These are phyloP conservation scores for Protomyces gravidus DNA, from an alignment of 1,139 yeast species.

Conservation along the genomic window DNA sequence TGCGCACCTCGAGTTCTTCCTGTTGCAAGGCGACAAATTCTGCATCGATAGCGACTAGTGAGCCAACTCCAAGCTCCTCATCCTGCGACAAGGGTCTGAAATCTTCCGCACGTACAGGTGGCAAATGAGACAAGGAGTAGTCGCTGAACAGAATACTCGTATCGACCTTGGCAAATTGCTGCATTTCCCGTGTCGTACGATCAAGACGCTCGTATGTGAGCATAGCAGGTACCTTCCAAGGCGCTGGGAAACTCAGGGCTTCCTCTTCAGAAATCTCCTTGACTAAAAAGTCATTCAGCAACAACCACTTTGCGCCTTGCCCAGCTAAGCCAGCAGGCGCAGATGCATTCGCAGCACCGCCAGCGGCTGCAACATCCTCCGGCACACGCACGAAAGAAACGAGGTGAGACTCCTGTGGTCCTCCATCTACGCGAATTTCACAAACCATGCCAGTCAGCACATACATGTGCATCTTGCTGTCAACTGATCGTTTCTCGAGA, in stretches of 20 bases:
- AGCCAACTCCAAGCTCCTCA: slow-evolving; percentile 48
- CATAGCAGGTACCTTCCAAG: slow-evolving; percentile 83
- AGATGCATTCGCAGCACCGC: slow-evolving; percentile 32
- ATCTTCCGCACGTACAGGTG: neutral
- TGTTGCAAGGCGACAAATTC: slow-evolving; percentile 84
- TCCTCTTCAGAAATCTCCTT: slow-evolving; percentile 65
- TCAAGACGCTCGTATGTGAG: slow-evolving; percentile 50
- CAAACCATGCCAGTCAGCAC: slow-evolving; percentile 42
- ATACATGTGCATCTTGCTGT: slow-evolving; percentile 33
- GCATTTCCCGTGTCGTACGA: neutral
- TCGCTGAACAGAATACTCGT: slow-evolving; percentile 50
- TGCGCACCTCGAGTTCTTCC: slow-evolving; percentile 72
- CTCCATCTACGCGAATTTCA: slow-evolving; percentile 39
- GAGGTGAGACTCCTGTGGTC: slow-evolving; percentile 39
- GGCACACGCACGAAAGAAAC: slow-evolving; percentile 46
- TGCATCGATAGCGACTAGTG: slow-evolving; percentile 89
- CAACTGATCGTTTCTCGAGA: slow-evolving; percentile 26
- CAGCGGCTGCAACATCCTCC: slow-evolving; percentile 35
- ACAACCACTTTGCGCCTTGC: slow-evolving; percentile 54
- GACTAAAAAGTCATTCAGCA: slow-evolving; percentile 92
- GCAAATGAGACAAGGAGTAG: slow-evolving; percentile 66
- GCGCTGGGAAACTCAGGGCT: slow-evolving; percentile 59
- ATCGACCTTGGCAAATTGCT: slow-evolving; percentile 9
- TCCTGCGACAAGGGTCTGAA: slow-evolving; percentile 8
- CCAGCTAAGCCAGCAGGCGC: slow-evolving; percentile 21